Percentiles rank a stretch among this genome's conserved stretches.
phyloP scores from a whole-genome alignment of 1,284 basidiomycete genomes.

The Apiotrichum akiyoshidainum region DNA sequence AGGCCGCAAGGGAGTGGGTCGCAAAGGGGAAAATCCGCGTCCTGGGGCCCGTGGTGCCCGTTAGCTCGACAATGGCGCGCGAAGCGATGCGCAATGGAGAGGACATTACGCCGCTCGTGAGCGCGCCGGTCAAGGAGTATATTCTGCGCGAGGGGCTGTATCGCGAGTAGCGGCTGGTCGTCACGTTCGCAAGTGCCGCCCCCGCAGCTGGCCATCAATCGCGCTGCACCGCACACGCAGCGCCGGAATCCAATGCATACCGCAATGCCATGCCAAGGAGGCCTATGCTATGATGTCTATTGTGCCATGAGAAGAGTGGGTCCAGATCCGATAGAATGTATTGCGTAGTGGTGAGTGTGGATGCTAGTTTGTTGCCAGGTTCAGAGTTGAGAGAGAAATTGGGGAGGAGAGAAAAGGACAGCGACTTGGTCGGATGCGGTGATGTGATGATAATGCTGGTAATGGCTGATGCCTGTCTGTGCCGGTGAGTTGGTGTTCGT shows the following conservation, averaged over 20 bases:
- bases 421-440: too few relatives aligned
- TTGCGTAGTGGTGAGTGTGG: too few relatives aligned
- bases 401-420: too few relatives aligned
- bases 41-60: constrained; percentile 56
- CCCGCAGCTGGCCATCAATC: too few relatives aligned
- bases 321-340: too few relatives aligned
- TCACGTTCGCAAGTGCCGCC: too few relatives aligned
- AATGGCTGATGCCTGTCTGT: too few relatives aligned
- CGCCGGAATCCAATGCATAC: not conserved
- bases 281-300: not conserved
- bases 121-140: constrained; percentile 11
- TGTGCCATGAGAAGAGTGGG: not conserved
- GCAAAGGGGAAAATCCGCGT: constrained; percentile 57
- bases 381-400: too few relatives aligned
- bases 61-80: constrained; percentile 74
- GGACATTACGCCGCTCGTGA: constrained; percentile 5
- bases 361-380: too few relatives aligned
- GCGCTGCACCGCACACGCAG: too few relatives aligned
- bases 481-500: too few relatives aligned
- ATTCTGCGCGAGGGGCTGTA: constrained; percentile 15
- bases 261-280: not conserved
- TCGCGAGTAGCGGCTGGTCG: not conserved
- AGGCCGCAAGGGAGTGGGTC: constrained; percentile 56
- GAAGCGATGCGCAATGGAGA: constrained; percentile 48
- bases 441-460: too few relatives aligned